Conservation (phyloP, 139 green algal species). For the Helicosporidium sp. region DNA sequence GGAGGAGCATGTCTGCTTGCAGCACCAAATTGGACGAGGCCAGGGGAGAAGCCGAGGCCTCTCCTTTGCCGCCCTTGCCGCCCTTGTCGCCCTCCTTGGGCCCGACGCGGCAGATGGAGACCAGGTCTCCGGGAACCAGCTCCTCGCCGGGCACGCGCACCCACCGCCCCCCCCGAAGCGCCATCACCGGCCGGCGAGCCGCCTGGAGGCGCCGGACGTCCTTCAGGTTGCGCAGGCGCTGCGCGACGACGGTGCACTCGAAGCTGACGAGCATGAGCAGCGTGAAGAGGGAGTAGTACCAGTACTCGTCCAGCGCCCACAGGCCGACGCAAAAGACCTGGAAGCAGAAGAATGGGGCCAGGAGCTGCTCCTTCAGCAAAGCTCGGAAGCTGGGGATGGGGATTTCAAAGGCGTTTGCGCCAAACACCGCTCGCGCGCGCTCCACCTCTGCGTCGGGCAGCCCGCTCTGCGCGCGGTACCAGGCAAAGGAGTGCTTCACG, state of each 20-base stretch:
- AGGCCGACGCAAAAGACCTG: constrained; percentile 88
- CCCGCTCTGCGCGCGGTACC: constrained; percentile 23
- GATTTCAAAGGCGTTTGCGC: constrained; percentile 48
- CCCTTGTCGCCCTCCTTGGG: no score
- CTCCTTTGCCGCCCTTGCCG: no score
- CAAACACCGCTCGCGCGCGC: constrained; percentile 40
- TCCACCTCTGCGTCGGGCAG: constrained; percentile 22
- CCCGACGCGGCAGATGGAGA: constrained; percentile 57
- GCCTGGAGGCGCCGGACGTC: constrained; percentile 65
- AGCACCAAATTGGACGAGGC: constrained; percentile 36
- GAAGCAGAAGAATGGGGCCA: constrained; percentile 94
- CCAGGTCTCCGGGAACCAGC: constrained; percentile 81
- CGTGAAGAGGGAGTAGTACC: constrained; percentile 96
- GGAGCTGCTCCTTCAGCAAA: constrained; percentile 75
- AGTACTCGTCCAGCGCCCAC: constrained; percentile 87
- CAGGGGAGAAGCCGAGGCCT: not conserved
- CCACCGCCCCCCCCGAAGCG: constrained; percentile 49
- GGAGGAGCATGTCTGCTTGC: constrained; percentile 71
- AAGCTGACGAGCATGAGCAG: constrained; percentile 93
- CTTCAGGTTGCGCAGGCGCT: constrained; percentile 64
- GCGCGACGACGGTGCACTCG: constrained; percentile 83
- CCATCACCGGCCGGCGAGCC: constrained; percentile 12
- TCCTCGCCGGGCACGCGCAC: constrained; percentile 41
- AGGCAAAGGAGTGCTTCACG: constrained; percentile 36
- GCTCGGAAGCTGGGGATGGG: constrained; percentile 49